phyloP scores from a whole-genome alignment of 345 rosid genomes.

The Carallia brachiata region DNA sequence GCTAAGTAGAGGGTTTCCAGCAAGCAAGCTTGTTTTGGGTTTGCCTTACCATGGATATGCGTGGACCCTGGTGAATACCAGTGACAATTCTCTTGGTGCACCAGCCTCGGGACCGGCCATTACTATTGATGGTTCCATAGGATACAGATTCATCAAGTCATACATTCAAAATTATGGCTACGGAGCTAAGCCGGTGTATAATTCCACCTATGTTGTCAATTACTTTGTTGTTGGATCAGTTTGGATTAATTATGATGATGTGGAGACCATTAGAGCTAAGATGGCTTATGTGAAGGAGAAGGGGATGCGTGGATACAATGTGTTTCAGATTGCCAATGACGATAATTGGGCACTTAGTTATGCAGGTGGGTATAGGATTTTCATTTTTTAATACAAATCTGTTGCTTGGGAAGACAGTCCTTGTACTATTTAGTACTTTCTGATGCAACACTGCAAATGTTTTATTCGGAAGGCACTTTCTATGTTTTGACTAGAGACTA shows the following conservation, averaged over 20 bases:
- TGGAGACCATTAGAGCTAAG: constrained; percentile 35
- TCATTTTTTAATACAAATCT: too few species aligned
- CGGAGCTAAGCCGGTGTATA: constrained; percentile 25
- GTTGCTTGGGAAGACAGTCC: too few species aligned
- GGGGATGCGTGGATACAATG: constrained; percentile 37
- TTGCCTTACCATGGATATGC: constrained; percentile 37
- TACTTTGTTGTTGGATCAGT: constrained; percentile 10
- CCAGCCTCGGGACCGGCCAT: constrained; percentile 10
- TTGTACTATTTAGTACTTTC: too few species aligned
- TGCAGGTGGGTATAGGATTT: constrained; percentile 20
- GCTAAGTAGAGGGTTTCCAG: constrained; percentile 26
- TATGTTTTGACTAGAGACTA: neutral
- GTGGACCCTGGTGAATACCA: constrained; percentile 24
- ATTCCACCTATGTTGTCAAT: constrained; percentile 34
- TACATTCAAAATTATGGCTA: constrained; percentile 17
- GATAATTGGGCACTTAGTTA: constrained; percentile 41
- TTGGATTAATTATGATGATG: constrained; percentile 50
- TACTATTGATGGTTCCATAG: constrained; percentile 20
- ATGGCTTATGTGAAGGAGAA: constrained; percentile 37
- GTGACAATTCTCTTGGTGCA: constrained; percentile 16
- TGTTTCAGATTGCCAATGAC: constrained; percentile 33
- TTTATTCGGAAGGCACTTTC: too few species aligned
- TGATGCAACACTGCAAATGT: too few species aligned
- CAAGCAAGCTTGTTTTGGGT: constrained; percentile 27
- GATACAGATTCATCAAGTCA: constrained; percentile 20